phyloP scores from a whole-genome alignment of 768 basidiomycete genomes.

The Leccinum disarticulatum region DNA sequence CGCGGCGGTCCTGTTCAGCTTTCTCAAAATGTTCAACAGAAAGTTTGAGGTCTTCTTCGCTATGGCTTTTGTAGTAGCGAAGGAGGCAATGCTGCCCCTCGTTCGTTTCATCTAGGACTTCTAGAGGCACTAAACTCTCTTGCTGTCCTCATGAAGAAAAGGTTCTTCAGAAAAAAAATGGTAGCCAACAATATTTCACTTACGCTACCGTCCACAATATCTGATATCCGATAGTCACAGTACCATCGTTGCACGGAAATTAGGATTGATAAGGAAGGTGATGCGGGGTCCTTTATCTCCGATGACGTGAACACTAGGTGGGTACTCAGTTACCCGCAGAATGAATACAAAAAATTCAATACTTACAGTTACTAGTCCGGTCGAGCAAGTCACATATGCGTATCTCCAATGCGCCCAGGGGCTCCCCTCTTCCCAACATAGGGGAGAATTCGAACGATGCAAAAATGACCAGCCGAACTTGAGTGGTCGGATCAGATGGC shows the following conservation, averaged over 20 bases:
- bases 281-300: background rate
- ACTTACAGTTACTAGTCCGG: background rate
- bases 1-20: background rate
- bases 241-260: conserved; percentile 1
- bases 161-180: background rate
- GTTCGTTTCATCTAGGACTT: background rate
- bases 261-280: conserved; percentile 1
- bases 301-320: background rate
- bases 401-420: background rate
- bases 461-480: background rate
- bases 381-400: background rate
- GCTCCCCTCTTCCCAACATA: background rate
- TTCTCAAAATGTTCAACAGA: conserved; percentile 7
- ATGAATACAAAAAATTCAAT: background rate
- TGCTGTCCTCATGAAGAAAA: background rate
- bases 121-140: background rate
- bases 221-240: background rate
- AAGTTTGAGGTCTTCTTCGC: background rate
- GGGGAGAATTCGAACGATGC: background rate
- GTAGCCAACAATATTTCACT: background rate
- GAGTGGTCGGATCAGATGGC: background rate
- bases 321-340: too few relatives aligned
- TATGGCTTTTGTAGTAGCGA: background rate
- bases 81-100: conserved; percentile 2
- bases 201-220: background rate